Conservation (phyloP, 768 basidiomycete genomes). For the Boletales sp. region DNA sequence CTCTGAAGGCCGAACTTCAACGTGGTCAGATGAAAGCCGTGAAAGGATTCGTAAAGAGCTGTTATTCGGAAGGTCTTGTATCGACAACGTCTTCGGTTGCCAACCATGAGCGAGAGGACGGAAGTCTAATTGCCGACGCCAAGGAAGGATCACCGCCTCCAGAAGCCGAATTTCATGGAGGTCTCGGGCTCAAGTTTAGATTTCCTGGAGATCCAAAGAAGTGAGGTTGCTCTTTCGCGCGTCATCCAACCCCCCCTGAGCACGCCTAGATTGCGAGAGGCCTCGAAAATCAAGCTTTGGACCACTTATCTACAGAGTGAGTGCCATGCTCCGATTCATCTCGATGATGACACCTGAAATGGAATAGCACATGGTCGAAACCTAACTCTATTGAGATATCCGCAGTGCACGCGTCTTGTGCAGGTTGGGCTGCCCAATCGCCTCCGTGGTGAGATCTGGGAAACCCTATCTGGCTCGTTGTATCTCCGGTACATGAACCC, state of each 20-base stretch:
- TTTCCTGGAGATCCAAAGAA: slow-evolving; percentile 93
- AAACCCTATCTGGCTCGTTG: slow-evolving; percentile 90
- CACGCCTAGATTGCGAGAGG: slow-evolving; percentile 68
- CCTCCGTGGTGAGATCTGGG: slow-evolving; percentile 97
- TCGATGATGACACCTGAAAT: slow-evolving; percentile 8
- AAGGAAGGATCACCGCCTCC: slow-evolving; percentile 43
- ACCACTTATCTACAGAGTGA: slow-evolving; percentile 77
- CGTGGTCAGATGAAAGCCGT: slow-evolving; percentile 91
- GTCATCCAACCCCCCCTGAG: slow-evolving; percentile 8
- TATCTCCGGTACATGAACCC: slow-evolving; percentile 87
- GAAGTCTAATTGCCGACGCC: slow-evolving; percentile 53
- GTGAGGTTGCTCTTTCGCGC: slow-evolving; percentile 39
- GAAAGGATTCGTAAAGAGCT: slow-evolving; percentile 86
- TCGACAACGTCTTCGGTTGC: slow-evolving; percentile 51
- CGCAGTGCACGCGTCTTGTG: slow-evolving; percentile 93
- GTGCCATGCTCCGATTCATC: slow-evolving; percentile 15
- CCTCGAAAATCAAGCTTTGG: slow-evolving; percentile 96
- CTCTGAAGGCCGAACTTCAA: slow-evolving; percentile 85
- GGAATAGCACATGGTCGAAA: slow-evolving; percentile 83
- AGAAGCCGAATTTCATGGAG: slow-evolving; percentile 66
- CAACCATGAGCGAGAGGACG: slow-evolving; percentile 68
- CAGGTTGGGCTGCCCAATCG: slow-evolving; percentile 96
- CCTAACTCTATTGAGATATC: slow-evolving; percentile 92
- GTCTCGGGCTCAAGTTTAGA: slow-evolving; percentile 78
- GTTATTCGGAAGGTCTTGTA: slow-evolving; percentile 90